phyloP scores from a whole-genome alignment of 257 asterid species.

The Rehmannia glutinosa region DNA sequence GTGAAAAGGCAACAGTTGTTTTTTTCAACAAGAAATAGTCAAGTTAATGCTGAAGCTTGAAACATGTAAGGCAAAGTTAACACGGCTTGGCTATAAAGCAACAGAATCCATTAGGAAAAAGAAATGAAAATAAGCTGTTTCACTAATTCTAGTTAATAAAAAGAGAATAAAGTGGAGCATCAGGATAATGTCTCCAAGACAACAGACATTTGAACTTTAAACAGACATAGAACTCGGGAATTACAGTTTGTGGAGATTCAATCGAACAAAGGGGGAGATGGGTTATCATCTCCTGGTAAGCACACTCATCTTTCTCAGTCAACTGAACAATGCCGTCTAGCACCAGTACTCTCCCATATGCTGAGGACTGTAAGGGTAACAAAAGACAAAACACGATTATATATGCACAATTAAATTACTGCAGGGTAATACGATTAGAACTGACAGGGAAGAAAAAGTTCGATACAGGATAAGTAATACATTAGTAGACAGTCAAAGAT shows the following conservation, averaged over 20 bases:
- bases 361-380: slow-evolving; percentile 48
- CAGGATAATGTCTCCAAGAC: no score
- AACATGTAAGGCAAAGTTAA: neutral
- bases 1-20: neutral
- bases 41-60: neutral
- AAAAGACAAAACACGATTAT: neutral
- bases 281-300: slow-evolving; percentile 97
- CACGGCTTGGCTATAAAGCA: neutral
- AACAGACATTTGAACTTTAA: no score
- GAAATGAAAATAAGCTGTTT: no score
- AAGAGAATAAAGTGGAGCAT: no score
- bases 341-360: slow-evolving; percentile 91
- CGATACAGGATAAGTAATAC: neutral
- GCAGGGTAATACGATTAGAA: slow-evolving; percentile 9
- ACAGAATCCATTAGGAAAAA: neutral
- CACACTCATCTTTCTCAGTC: slow-evolving; percentile 98
- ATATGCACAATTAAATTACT: neutral
- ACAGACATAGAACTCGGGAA: neutral
- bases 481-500: slow-evolving; percentile 12
- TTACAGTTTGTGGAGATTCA: slow-evolving; percentile 76
- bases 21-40: neutral
- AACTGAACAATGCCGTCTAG: slow-evolving; percentile 96
- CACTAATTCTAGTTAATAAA: no score
- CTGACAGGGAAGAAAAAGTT: neutral
- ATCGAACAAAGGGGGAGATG: slow-evolving; percentile 97